Percentiles rank a stretch among this genome's conserved stretches.
These are phyloP conservation scores for Carpinus fangiana DNA, from an alignment of 306 rosid species.

Conservation along the genomic window DNA sequence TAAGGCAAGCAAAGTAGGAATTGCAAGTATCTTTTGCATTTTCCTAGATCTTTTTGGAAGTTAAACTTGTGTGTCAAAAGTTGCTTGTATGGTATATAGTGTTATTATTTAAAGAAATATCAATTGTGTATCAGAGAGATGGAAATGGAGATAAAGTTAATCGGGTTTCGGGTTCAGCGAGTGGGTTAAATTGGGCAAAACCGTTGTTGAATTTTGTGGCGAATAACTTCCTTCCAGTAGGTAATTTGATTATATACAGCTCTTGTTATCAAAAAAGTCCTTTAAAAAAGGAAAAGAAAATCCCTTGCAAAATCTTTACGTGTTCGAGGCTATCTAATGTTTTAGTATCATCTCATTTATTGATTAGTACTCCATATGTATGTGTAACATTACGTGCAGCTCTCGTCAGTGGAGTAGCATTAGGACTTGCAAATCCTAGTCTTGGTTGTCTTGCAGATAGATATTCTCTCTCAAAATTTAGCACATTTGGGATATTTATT, in stretches of 20 bases:
- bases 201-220: constrained; percentile 57
- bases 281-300: not conserved
- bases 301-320: not conserved
- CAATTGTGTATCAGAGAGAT: constrained; percentile 46
- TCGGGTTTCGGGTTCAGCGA: constrained; percentile 23
- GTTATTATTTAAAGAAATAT: not conserved
- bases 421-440: constrained; percentile 69
- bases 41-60: not conserved
- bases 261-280: not conserved
- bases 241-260: constrained; percentile 32
- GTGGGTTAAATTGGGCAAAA: constrained; percentile 49
- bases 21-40: not conserved
- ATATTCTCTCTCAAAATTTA: constrained; percentile 69
- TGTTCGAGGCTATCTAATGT: not conserved
- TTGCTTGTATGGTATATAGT: not conserved
- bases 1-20: not conserved
- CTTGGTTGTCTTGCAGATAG: constrained; percentile 79
- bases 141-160: constrained; percentile 43
- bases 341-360: not conserved
- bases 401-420: constrained; percentile 60
- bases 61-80: not conserved
- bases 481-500: constrained; percentile 78
- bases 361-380: constrained; percentile 24
- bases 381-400: constrained; percentile 42
- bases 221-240: constrained; percentile 72